Base-by-base conservation (phyloP, 257 asterid genomes). In the Nicotiana paniculata region DNA sequence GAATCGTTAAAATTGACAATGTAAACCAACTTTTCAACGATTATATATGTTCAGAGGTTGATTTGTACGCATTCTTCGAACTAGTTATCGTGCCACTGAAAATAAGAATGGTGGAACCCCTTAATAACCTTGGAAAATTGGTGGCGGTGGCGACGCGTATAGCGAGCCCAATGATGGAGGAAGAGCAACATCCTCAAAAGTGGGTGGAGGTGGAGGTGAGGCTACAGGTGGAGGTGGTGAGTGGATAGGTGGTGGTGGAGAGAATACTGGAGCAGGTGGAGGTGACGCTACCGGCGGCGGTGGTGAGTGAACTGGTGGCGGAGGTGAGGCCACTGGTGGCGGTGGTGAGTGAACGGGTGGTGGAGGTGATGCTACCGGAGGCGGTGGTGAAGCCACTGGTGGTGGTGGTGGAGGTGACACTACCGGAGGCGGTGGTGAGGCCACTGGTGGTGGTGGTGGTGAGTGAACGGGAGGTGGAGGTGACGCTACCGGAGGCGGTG, bases 81-180 rank as follows among this genome's bases (percentile, higher is more conserved):
- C 64, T 69, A 17, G 30, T 46, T 62, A 46, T 48, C 32, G 63
- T 64, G 48, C 24, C 77, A 17, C 28, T 24, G 83, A 65, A 61
- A 51, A 28, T 66, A 18, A 30, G 0, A 51, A 15, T 6, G 77
- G 16, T 32, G 33, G 53, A n/a, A n/a, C 87, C 81, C 85, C 84
- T 89, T 82, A 92, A 81, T 93, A 91, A 68, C 97, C 97, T 1
- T 87, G 92, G 85, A 89, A 90, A 30, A 87, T 67, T 59, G 97
- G 97, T 15, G 97, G 97, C 15, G 98, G 98, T 4, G 98, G 98
- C 48, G 93, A 87, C 81, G 88, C 83, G 16, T 90, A 90, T 21
- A 58, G 32, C 8, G 85, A 83, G 77, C 91, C 93, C 61, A 90
- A 32, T 30, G 15, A 82, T 17, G 97, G 94, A 9, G 97, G 92